Percentiles rank a stretch among this genome's conserved stretches.
These are phyloP conservation scores for Panicum miliaceum DNA, from an alignment of 176 grass and related monocot species.

Conservation along the genomic window DNA sequence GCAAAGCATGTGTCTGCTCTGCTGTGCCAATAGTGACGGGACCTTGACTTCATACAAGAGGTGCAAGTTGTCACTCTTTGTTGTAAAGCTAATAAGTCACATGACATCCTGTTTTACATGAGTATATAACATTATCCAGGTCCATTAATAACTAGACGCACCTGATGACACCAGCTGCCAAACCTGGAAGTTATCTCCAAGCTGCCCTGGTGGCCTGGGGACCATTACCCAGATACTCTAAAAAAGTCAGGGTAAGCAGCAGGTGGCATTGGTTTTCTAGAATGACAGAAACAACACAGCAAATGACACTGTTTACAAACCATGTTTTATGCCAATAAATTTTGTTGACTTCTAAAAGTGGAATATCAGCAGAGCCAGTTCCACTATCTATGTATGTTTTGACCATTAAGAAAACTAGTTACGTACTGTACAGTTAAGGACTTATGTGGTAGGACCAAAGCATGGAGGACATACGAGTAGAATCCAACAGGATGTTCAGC, in stretches of 20 bases:
- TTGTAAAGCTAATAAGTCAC: slow-evolving; percentile 34
- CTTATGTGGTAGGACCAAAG: slow-evolving; percentile 7
- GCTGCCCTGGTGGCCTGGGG: slow-evolving; percentile 33
- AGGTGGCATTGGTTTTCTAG: slow-evolving; percentile 32
- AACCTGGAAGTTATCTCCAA: slow-evolving; percentile 48
- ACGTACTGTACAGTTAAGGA: not conserved
- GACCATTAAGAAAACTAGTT: not conserved
- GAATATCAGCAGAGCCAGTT: slow-evolving; percentile 19
- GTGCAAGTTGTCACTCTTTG: slow-evolving; percentile 17
- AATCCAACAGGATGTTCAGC: not conserved
- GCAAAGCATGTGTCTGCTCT: slow-evolving; percentile 46
- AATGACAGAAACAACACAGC: slow-evolving; percentile 34
- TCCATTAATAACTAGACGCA: slow-evolving; percentile 32
- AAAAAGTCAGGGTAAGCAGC: slow-evolving; percentile 42
- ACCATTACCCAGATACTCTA: slow-evolving; percentile 32
- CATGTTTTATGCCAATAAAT: slow-evolving; percentile 3
- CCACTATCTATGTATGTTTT: slow-evolving; percentile 13
- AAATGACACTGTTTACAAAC: slow-evolving; percentile 8
- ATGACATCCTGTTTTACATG: not conserved
- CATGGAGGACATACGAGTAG: not conserved
- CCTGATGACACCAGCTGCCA: slow-evolving; percentile 48
- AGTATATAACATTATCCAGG: slow-evolving; percentile 29
- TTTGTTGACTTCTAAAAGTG: not conserved
- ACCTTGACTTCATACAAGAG: slow-evolving; percentile 21
- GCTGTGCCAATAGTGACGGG: slow-evolving; percentile 39